phyloP scores from a whole-genome alignment of 805 yeast genomes.

The Jamesozyma piceae region DNA sequence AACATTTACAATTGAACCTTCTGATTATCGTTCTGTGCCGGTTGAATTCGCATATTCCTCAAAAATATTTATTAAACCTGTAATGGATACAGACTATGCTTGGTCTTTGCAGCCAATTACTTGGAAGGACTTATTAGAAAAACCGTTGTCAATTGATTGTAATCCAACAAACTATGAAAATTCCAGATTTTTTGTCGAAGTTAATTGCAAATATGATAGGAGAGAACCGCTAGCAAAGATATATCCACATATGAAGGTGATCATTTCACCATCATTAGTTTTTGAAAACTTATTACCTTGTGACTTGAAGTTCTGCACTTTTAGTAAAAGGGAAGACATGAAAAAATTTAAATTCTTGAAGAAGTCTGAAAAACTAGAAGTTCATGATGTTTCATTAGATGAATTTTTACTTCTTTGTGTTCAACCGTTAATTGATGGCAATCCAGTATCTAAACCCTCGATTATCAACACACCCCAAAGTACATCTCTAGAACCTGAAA shows the following conservation, averaged over 20 bases:
- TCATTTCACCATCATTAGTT: slow-evolving; percentile 76
- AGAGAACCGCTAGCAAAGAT: slow-evolving; percentile 63
- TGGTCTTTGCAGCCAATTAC: slow-evolving; percentile 58
- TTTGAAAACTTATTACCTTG: slow-evolving; percentile 79
- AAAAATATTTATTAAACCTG: slow-evolving; percentile 53
- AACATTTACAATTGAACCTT: slow-evolving; percentile 42
- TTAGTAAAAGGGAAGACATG: slow-evolving; percentile 59
- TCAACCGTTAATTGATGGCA: slow-evolving; percentile 40
- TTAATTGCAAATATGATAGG: slow-evolving; percentile 52
- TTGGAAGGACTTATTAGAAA: slow-evolving; percentile 54
- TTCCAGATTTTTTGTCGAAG: slow-evolving; percentile 55
- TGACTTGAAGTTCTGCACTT: slow-evolving; percentile 64
- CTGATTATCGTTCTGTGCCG: slow-evolving; percentile 59
- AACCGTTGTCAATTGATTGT: slow-evolving; percentile 54
- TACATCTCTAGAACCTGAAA: slow-evolving; percentile 50
- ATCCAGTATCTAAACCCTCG: slow-evolving; percentile 30
- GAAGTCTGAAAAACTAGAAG: slow-evolving; percentile 58
- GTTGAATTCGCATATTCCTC: slow-evolving; percentile 56
- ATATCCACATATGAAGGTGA: slow-evolving; percentile 76
- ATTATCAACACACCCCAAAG: slow-evolving; percentile 41
- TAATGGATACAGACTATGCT: slow-evolving; percentile 41
- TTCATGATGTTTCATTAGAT: slow-evolving; percentile 71
- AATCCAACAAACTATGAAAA: slow-evolving; percentile 33
- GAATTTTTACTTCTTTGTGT: slow-evolving; percentile 66
- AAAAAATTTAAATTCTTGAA: slow-evolving; percentile 57